Percentiles rank a stretch among this genome's conserved stretches.
Conservation (phyloP, 352 stramenopile genomes). For the Globisporangium cylindrosporum region DNA sequence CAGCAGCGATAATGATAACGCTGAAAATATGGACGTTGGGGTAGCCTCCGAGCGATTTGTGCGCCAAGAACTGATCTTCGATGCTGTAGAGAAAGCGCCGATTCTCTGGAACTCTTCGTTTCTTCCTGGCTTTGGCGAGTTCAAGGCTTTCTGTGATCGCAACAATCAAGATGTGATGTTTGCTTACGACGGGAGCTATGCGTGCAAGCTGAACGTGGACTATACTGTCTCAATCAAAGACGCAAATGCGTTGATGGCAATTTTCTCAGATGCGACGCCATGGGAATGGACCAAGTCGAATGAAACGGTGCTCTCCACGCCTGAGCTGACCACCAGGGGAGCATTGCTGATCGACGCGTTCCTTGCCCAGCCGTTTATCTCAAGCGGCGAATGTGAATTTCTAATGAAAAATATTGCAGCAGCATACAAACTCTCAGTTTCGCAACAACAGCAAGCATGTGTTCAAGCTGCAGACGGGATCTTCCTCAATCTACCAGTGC, state of each 20-base stretch:
- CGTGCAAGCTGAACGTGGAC: conserved; percentile 23
- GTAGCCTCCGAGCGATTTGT: conserved; percentile 39
- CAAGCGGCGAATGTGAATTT: conserved; percentile 24
- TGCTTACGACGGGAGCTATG: conserved; percentile 25
- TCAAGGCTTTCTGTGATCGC: conserved; percentile 42
- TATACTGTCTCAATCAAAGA: conserved; percentile 27
- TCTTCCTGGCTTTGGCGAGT: conserved; percentile 35
- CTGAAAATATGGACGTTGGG: conserved; percentile 26
- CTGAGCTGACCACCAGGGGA: conserved; percentile 22
- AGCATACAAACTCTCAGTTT: conserved; percentile 22
- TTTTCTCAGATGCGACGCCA: conserved; percentile 21
- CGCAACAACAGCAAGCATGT: conserved; percentile 25
- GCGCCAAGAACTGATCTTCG: conserved; percentile 26
- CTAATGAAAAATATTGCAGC: conserved; percentile 23
- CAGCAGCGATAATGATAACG: conserved; percentile 7
- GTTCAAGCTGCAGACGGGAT: conserved; percentile 14
- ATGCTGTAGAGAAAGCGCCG: conserved; percentile 1
- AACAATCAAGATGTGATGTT: conserved; percentile 27
- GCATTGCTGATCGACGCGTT: conserved; percentile 52
- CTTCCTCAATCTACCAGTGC: conserved; percentile 34
- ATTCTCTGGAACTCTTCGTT: conserved; percentile 18
- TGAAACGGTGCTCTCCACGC: conserved; percentile 6
- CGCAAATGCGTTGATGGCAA: conserved; percentile 19
- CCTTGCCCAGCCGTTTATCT: conserved; percentile 41
- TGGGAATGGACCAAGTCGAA: conserved; percentile 26